Base-by-base conservation (phyloP, 768 basidiomycete species). In the Boletus rufocinnamomeus region DNA sequence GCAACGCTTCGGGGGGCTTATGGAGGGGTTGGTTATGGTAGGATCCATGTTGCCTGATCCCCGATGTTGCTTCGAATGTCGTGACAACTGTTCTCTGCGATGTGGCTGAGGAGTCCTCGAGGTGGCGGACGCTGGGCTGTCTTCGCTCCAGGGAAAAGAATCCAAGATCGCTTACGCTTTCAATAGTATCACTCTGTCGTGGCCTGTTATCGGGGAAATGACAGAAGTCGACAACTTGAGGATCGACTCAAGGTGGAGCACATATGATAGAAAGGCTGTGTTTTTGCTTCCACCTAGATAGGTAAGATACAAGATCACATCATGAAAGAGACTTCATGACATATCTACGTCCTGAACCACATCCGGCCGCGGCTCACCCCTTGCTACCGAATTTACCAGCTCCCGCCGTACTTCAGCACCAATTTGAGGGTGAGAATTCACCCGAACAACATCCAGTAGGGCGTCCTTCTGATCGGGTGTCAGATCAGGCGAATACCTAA, bases 401-500 rank as follows among this genome's bases (percentile, higher is more conserved):
- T 98, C 97, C 62, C 97, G 76, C 67, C 97, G 82, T 55, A 98
- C 87, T 75, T 99, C 97, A 0, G 87, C 79, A 47, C 91, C 82
- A 66, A 98, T 97, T 71, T 93, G 88, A 8, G 87, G 80, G 70
- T 99, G 97, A 9, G 88, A 85, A 40, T 92, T 88, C 6, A 84
- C 88, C 27, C 94, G 85, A 49, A 95, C 81, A 44, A 98, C 94
- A 65, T 98, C 96, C 54, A 98, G 76, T n/a, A 99, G 77, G 1
- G 96, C 94, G 70, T 98, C 94, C 72, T 98, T 98, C 68, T 99
- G 97, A 70, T 99, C 96, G 2, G 92, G 91, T 0, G 96, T 96
- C 66, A 99, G 72, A 75, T 98, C 95, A 19, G 89, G 85, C 7
- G 93, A 89, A 74, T 98, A 99, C 68, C 95, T 97, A 66, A 41